Base-by-base conservation (phyloP, 495 filamentous ascomycete species). In the Corynascus novoguineensis region DNA sequence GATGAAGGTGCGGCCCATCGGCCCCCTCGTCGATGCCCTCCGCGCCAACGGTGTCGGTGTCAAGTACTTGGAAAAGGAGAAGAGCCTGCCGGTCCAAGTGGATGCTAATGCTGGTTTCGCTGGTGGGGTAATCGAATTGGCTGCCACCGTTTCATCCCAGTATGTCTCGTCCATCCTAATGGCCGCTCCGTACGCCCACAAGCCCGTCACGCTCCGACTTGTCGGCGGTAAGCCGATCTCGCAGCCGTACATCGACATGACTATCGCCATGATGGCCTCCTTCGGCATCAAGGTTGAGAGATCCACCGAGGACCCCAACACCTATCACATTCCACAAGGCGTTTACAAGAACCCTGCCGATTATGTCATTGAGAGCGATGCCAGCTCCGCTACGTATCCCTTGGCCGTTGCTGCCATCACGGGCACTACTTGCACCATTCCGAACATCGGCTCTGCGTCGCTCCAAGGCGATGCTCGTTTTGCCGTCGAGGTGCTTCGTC, bases 211-310 rank as follows among this genome's bases (percentile, higher is more conserved):
- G 7, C 75, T 99, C 59, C 86, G 84, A 9, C 76, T 99, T 44
- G 86, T 96, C 38, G 92, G 92, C 38, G 93, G 91, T 52, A 96
- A 95, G 73, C 92, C 92, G 3, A 96, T 97, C 59, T 97, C 92
- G 1, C 90, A 97, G 69, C 86, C 86, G 15, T 99, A 99, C 66
- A 97, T 97, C 67, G 91, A 97, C 63, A 97, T 99, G 92, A 99
- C 93, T 15, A 92, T 89, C 14, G 82, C 90, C 19, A 97, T 99
- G 92, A 99, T 99, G 93, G 81, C 85, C 31, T 81, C 85, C 5
- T 99, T 99, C 65, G 93, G 93, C 37, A 84, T 97, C 50, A 69
- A 86, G 32, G 92, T 97, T 32, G 73, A 81, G 52, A 68, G 69
- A 47, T 74, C 74, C 3, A 55, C 73, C 15, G 71, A 75, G 42